A percentile compares a stretch with the other conserved stretches of the same genome.
Evolutionary conservation across 2,329 filamentous ascomycete species (phyloP).

Genomic region (Epichloe aotearoae): DNA sequence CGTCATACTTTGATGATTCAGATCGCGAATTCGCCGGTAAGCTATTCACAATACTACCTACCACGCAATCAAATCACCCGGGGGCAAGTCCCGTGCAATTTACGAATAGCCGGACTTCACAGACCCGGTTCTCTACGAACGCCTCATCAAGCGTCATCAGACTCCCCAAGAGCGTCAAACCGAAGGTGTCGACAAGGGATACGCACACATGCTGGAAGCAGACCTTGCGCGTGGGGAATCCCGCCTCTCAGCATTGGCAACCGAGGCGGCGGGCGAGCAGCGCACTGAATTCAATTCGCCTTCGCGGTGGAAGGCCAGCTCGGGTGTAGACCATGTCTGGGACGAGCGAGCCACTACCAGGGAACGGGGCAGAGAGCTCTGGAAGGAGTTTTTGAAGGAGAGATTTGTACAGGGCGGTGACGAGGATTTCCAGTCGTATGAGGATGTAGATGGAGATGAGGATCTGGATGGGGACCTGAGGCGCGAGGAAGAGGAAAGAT

Average conservation of each 20-base stretch:
- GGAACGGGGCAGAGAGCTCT: conserved; percentile 54
- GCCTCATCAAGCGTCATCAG: conserved; percentile 65
- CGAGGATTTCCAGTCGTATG: conserved; percentile 61
- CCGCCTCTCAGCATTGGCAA: conserved; percentile 45
- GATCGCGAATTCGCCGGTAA: conserved; percentile 44
- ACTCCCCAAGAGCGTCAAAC: conserved; percentile 58
- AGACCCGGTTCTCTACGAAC: conserved; percentile 75
- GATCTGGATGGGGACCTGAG: conserved; percentile 52
- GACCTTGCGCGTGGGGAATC: conserved; percentile 70
- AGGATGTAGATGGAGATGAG: conserved; percentile 54
- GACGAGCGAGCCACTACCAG: conserved; percentile 25
- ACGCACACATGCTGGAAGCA: conserved; percentile 64
- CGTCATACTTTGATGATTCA: conserved; percentile 50
- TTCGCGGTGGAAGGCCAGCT: background rate
- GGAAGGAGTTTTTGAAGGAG: conserved; percentile 58
- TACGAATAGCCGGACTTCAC: background rate
- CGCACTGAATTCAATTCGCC: background rate
- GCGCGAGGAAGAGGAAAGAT: conserved; percentile 56
- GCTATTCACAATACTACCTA: background rate
- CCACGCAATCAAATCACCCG: no score
- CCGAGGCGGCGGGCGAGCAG: conserved; percentile 6
- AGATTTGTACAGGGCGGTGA: conserved; percentile 66
- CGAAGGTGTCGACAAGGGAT: conserved; percentile 62
- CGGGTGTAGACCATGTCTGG: conserved; percentile 12
- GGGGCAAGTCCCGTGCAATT: no score